These are phyloP conservation scores for Colletotrichum tamarilloi DNA, from an alignment of 2,329 filamentous ascomycete species.

Conservation along the genomic window DNA sequence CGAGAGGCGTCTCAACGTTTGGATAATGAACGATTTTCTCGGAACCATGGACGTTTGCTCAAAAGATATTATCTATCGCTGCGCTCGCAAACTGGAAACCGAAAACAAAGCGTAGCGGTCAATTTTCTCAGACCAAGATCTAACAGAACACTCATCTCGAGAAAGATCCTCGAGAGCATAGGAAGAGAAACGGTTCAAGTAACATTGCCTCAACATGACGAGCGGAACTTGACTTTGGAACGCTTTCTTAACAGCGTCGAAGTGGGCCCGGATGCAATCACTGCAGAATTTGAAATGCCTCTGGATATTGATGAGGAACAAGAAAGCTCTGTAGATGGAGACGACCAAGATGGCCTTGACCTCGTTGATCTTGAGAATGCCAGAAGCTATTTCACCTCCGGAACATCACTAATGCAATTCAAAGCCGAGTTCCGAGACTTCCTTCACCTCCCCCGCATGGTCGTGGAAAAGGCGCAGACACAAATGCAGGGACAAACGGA, in stretches of 20 bases:
- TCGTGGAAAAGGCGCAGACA: accelerated
- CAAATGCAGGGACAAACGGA: too few species aligned
- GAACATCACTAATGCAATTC: neutral
- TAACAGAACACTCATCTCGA: too few species aligned
- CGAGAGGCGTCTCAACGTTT: neutral
- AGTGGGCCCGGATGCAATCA: accelerated
- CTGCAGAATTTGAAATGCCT: neutral
- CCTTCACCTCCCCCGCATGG: neutral
- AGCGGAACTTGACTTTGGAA: neutral
- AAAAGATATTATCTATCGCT: too few species aligned
- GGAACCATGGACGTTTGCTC: too few species aligned
- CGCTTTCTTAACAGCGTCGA: neutral
- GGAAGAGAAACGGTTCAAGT: too few species aligned
- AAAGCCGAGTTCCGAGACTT: neutral
- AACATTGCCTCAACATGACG: too few species aligned
- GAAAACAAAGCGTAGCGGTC: too few species aligned
- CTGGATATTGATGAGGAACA: neutral
- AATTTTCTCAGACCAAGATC: too few species aligned
- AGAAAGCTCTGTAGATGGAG: neutral
- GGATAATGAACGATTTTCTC: too few species aligned
- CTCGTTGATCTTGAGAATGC: neutral
- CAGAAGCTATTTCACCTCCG: neutral
- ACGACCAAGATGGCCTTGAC: accelerated
- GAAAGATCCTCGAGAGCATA: too few species aligned
- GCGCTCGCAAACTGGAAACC: too few species aligned